Base-by-base conservation (phyloP, 148 eudicot species). In the Heliamphora exappendiculata region DNA sequence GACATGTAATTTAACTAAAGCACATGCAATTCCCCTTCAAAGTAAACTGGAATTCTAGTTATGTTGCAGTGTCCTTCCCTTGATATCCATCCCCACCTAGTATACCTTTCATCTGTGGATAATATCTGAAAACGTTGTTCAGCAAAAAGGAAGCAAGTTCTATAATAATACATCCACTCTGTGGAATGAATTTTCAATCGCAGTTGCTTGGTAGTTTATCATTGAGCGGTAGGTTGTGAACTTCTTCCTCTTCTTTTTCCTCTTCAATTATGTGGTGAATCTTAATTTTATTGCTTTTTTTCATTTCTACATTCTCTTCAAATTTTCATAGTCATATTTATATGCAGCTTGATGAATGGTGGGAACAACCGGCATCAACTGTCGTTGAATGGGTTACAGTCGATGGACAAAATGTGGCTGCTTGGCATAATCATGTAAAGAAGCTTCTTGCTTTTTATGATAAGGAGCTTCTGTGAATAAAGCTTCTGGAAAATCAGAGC, bases 361-460 rank as follows among this genome's bases (percentile, higher is more conserved):
- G 99, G 99, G 98, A 96, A 82, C 99, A 96, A 81, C 99, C 98
- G 53, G 99, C 98, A 41, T 90, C 98, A 45, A 88, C 92, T 65
- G 93, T 91, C 39, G 98, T 90, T 72, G 99, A 96, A 79, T 93
- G 99, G 99, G 93, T 91, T 49, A 75, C 90, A 36, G 97, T 96
- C 49, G 99, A 96, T 78, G 98, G 99, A 41, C 88, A 93, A 84
- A 93, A 93, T 70, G 98, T 89, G 47, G 88, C 88, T 71, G 88
- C 93, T 50, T 96, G 99, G 99, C 88, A 90, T 64, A 96, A 93
- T 83, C 97, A 91, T 63, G 94, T 91, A 70, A 96, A 88, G 85
- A 89, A 91, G 79, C 94, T 96, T 75, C 94, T 95, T 33, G 87
- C 94, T 8, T 93, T 86, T 79, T 90, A 88, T 81, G 97, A 92